Evolutionary conservation across 108 stramenopile species (phyloP).

Genomic region (Parietichytrium sp.): DNA sequence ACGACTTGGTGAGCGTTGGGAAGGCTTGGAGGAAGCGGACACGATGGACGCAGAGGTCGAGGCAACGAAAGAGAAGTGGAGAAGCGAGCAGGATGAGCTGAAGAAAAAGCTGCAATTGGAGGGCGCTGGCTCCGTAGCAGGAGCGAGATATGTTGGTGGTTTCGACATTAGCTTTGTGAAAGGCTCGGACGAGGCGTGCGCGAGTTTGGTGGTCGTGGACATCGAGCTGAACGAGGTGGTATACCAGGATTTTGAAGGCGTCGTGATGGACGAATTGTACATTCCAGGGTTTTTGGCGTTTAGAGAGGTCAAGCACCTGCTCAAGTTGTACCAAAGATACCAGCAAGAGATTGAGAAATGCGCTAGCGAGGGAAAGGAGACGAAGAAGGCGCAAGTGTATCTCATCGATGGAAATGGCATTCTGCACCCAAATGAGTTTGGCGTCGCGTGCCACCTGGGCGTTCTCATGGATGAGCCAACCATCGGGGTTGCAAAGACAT

Average conservation of each 20-base stretch:
- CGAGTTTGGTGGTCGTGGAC: slow-evolving; percentile 45
- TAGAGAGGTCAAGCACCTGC: slow-evolving; percentile 47
- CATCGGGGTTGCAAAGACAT: slow-evolving; percentile 48
- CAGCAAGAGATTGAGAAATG: not conserved
- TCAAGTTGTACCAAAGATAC: slow-evolving; percentile 36
- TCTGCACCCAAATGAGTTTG: slow-evolving; percentile 46
- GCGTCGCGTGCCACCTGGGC: slow-evolving; percentile 47
- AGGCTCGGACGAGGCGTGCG: slow-evolving; percentile 49
- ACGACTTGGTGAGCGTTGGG: no score
- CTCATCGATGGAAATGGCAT: slow-evolving; percentile 52
- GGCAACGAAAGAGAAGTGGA: no score
- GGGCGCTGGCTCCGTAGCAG: not conserved
- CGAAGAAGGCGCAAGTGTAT: slow-evolving; percentile 36
- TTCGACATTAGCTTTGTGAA: slow-evolving; percentile 54
- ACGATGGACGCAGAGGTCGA: no score
- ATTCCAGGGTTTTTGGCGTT: slow-evolving; percentile 52
- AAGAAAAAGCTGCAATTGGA: no score
- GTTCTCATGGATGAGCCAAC: slow-evolving; percentile 44
- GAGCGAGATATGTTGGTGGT: slow-evolving; percentile 41
- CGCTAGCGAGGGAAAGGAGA: not conserved
- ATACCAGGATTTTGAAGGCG: slow-evolving; percentile 42
- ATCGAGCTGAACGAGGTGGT: slow-evolving; percentile 36
- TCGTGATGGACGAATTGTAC: slow-evolving; percentile 50
- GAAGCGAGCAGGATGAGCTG: no score
- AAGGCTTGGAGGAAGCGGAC: no score